These are phyloP conservation scores for Aspergillus haitiensis DNA, from an alignment of 495 filamentous ascomycete genomes.

Conservation along the genomic window DNA sequence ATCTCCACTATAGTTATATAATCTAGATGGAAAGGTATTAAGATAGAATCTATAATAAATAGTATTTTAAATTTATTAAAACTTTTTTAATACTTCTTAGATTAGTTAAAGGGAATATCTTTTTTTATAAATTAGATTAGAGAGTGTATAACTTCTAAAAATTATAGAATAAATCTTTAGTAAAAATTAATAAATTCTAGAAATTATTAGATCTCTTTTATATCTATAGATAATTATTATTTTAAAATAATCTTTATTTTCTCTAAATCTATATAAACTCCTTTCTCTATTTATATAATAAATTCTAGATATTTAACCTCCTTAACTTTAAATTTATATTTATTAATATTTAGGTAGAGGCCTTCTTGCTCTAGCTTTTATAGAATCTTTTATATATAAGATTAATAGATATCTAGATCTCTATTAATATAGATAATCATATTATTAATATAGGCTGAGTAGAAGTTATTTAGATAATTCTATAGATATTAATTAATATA, in stretches of 20 bases:
- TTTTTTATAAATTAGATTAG: slow-evolving; percentile 6
- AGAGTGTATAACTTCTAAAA: slow-evolving; percentile 6
- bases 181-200: slow-evolving; percentile 6
- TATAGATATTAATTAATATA: slow-evolving; percentile 14
- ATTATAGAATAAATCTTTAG: not conserved
- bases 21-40: slow-evolving; percentile 4
- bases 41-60: not conserved
- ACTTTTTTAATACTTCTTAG: not conserved
- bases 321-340: slow-evolving; percentile 13
- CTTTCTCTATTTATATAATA: slow-evolving; percentile 5
- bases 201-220: slow-evolving; percentile 1
- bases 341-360: slow-evolving; percentile 10
- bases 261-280: not conserved
- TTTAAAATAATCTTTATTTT: slow-evolving; percentile 6
- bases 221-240: not conserved
- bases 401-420: not conserved
- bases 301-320: not conserved
- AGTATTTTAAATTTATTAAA: slow-evolving; percentile 7
- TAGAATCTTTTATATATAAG: slow-evolving; percentile 11
- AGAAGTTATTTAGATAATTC: slow-evolving; percentile 10
- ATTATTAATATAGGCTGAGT: slow-evolving; percentile 13
- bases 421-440: slow-evolving; percentile 12
- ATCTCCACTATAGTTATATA: slow-evolving; percentile 11
- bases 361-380: slow-evolving; percentile 4
- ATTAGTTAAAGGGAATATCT: not conserved